Evolutionary conservation across 2,329 filamentous ascomycete genomes (phyloP).

Genomic region (Verticillium zaregamsianum): DNA sequence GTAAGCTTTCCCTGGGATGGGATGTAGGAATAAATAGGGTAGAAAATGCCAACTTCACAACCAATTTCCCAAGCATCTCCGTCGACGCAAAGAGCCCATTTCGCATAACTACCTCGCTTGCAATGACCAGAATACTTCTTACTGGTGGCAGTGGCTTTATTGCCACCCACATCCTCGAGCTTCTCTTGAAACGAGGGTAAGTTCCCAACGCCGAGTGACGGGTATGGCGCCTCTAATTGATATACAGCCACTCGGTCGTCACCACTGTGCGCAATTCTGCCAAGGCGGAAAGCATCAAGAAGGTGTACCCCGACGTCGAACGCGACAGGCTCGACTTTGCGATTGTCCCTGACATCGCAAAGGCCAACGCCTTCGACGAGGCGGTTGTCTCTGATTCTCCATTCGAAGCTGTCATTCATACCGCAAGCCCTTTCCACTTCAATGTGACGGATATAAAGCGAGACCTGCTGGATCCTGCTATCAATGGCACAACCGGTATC

Average conservation of each 20-base stretch:
- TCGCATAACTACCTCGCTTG: too few relatives aligned
- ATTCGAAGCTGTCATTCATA: conserved; percentile 53
- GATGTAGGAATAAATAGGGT: too few relatives aligned
- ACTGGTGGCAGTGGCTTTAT: not conserved
- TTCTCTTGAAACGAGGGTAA: not conserved
- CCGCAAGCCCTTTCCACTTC: conserved; percentile 55
- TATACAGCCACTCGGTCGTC: conserved; percentile 28
- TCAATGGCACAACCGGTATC: conserved; percentile 47
- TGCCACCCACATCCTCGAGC: not conserved
- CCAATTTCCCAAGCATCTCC: too few relatives aligned
- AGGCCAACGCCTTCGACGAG: conserved; percentile 67
- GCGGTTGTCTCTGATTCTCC: conserved; percentile 33
- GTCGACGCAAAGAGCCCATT: too few relatives aligned
- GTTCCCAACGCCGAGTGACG: too few relatives aligned
- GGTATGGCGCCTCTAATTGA: too few relatives aligned
- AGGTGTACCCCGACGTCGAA: conserved; percentile 36
- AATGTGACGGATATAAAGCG: conserved; percentile 42
- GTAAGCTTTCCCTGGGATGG: too few relatives aligned
- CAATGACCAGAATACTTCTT: not conserved
- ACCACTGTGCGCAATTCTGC: conserved; percentile 50
- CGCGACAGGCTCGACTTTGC: conserved; percentile 29
- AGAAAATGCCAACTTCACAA: too few relatives aligned
- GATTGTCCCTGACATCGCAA: conserved; percentile 74
- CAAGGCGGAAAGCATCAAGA: conserved; percentile 46
- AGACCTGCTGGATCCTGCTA: conserved; percentile 53